Conservation (phyloP, 257 asterid genomes). For the Solanum microdontum region DNA sequence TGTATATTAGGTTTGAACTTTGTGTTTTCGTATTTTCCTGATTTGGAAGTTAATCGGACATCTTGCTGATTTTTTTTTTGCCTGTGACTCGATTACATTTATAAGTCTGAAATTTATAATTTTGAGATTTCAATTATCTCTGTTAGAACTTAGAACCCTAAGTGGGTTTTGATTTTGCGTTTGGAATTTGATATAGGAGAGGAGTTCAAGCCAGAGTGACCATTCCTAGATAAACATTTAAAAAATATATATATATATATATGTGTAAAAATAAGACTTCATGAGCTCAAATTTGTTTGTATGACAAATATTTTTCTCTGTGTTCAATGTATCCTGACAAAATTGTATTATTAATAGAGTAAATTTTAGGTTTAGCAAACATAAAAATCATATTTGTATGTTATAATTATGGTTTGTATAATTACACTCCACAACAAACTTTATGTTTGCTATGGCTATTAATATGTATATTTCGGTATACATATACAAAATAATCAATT, state of each 20-base stretch:
- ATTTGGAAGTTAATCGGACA: neutral
- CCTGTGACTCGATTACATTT: neutral
- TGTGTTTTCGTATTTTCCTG: neutral
- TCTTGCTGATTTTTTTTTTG: neutral
- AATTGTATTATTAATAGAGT: neutral
- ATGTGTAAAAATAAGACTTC: neutral
- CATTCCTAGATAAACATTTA: neutral
- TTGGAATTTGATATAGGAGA: neutral
- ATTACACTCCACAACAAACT: too few species aligned
- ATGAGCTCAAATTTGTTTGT: neutral
- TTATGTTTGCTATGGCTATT: too few species aligned
- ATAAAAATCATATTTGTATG: too few species aligned
- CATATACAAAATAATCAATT: too few species aligned
- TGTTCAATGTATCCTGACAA: neutral
- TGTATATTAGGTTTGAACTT: neutral
- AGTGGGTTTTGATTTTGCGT: neutral
- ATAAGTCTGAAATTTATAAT: neutral
- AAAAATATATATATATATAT: too few species aligned
- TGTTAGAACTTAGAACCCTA: neutral
- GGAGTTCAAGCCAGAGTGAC: neutral
- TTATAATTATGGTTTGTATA: too few species aligned
- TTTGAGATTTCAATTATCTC: neutral
- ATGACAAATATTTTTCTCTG: neutral
- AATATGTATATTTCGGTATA: too few species aligned
- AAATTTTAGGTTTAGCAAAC: too few species aligned